Evolutionary conservation across 2,329 filamentous ascomycete species (phyloP), one percentile per base, ranked within the genome.

Genomic region (Gnomoniopsis smithogilvyi): DNA sequence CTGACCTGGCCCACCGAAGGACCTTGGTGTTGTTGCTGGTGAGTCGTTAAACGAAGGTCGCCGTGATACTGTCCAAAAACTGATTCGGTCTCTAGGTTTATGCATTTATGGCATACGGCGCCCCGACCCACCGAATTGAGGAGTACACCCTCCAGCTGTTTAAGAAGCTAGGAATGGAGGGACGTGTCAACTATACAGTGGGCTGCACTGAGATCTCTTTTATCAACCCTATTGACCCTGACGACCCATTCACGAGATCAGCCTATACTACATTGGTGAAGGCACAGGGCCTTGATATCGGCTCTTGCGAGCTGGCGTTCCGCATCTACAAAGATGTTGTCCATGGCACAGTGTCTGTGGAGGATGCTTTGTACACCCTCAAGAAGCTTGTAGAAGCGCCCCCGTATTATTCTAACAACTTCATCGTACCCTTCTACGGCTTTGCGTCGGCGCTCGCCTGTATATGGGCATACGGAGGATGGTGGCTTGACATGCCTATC

Each of bases 191-290:
- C 53, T 63, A 63, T 36, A 63, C 62, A 6, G 62, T 63, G 10
- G 62, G 62, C 30, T 63, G 62, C 19, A 62, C 59, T 3, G 62
- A 63, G 22, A 63, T 63, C 2, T 62, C 56, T 45, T 63, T 63
- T 41, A 56, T 59, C 21, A 59, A 59, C 33, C 57, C 57, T 17
- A 48, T 59, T 41, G 57, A 59, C 36, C 57, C 60, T 34, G 38
- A 58, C 49, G 62, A 63, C 26, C 62, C 62, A 11, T 43, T 63
- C 22, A 63, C 56, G 11, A 47, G 62, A 41, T 56, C 58, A 30
- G 62, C 62, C 3, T 63, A 63, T 30, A 63, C 62, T 3, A 63
- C 62, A 43, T 43, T 63, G 15, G 62, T 63, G 45, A 63, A 63
- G 22, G 62, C 62, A 4, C 55, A 61, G 21, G 62, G 62, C 6